Conservation (phyloP, 2,329 filamentous ascomycete species). For the Scedosporium dehoogii region DNA sequence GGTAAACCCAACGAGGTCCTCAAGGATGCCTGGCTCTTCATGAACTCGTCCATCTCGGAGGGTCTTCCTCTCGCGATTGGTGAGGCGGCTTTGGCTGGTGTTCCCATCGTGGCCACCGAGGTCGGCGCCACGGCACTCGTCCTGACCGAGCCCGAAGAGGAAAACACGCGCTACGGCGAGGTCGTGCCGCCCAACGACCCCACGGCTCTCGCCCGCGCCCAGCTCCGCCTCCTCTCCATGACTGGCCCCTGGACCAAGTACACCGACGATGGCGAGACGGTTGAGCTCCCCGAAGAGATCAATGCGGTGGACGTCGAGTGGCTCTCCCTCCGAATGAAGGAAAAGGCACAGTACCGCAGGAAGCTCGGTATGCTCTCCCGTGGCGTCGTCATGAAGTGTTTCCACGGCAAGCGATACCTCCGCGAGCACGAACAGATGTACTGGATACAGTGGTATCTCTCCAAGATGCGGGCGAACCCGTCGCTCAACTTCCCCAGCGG, state of each 20-base stretch:
- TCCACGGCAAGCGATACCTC: constrained; percentile 48
- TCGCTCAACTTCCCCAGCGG: constrained; percentile 1
- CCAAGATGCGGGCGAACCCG: constrained; percentile 17
- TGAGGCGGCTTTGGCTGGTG: constrained; percentile 46
- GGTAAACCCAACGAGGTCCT: constrained; percentile 45
- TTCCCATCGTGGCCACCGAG: constrained; percentile 45
- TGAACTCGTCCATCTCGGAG: constrained; percentile 47
- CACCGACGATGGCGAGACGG: constrained; percentile 36
- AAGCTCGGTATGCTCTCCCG: constrained; percentile 49
- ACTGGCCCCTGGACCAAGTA: constrained; percentile 52
- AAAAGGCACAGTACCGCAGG: constrained; percentile 43
- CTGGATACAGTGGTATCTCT: constrained; percentile 32
- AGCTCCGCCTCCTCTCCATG: constrained; percentile 52
- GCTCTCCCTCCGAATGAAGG: constrained; percentile 49
- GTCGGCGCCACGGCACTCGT: constrained; percentile 45
- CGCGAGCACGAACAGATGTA: constrained; percentile 54
- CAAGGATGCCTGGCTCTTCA: constrained; percentile 46
- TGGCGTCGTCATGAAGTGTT: constrained; percentile 47
- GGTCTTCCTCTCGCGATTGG: constrained; percentile 45
- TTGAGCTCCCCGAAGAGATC: constrained; percentile 29
- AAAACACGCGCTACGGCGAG: constrained; percentile 42
- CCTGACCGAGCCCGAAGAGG: constrained; percentile 39
- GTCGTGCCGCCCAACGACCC: constrained; percentile 57
- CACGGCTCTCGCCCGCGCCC: constrained; percentile 47
- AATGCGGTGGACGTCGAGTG: constrained; percentile 34